Base-by-base conservation (phyloP, 2,329 filamentous ascomycete genomes). In the Exophiala sideris region DNA sequence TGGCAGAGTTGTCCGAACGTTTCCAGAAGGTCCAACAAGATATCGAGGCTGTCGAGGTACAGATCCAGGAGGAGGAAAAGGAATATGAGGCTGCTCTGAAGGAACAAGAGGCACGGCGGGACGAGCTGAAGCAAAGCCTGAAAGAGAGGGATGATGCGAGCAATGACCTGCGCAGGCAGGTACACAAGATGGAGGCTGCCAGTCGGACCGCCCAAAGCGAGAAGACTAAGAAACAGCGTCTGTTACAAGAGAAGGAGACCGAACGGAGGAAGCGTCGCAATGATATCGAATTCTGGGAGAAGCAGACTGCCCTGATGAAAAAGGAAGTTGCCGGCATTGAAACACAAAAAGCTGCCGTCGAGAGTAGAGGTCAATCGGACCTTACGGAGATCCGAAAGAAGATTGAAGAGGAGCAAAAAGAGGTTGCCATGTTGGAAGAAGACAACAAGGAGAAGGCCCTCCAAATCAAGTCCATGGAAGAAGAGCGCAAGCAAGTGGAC, bases 61-160 rank as follows among this genome's bases (percentile, higher is more conserved):
- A 89, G 65, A 85, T 88, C 20, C 76, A 67, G 12, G 74, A 77
- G 50, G 88, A 91, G 58, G 84, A 89, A 52, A 82, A 83, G 35
- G 88, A 92, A 48, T 84, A 83, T 55, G 82, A 82, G 60, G 75
- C 79, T n/a, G 73, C 82, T 48, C 73, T 89, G 60, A 80, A 83
- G 36, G 83, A 88, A 41, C 68, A 96, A 32, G 83, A 86, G 50
- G 84, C 84, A 54, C 89, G 95, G 64, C 87, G 89, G 56, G 89
- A 95, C 61, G 81, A 86, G 47, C 84, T 96, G 68, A 86, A 82
- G 64, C 85, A 86, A 58, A 80, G 85, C 16, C 78, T 94, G 50
- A 94, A 89, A 68, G 89, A 95, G 66, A 96, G 95, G 69, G 92
- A 97, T 61, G 90, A 95, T 65, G 88, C 86, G 47, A 96, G 90